Evolutionary conservation across 2,329 filamentous ascomycete genomes (phyloP).

Genomic region (Phialocephala subalpina): DNA sequence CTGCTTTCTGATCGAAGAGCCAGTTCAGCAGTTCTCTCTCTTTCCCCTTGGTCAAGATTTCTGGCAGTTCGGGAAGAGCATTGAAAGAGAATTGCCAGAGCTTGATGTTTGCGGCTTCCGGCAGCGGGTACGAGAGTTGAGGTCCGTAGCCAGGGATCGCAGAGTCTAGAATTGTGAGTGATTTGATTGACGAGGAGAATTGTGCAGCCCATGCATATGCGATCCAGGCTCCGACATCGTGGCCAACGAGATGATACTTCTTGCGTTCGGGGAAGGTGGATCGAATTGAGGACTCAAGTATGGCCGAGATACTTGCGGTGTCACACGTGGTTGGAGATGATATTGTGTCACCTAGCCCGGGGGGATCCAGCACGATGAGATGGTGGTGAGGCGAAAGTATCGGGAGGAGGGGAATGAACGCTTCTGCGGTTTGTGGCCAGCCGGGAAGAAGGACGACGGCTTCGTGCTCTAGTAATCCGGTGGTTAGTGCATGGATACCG

Average conservation of each 20-base stretch:
- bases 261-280: neutral
- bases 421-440: constrained; percentile 12
- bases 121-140: neutral
- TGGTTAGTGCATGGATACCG: constrained; percentile 3
- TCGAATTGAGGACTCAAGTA: neutral
- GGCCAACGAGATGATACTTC: constrained; percentile 11
- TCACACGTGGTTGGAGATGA: neutral
- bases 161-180: neutral
- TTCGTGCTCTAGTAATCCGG: neutral
- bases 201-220: constrained; percentile 14
- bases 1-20: constrained; percentile 10
- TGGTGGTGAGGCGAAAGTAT: neutral
- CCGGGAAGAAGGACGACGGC: constrained; percentile 7
- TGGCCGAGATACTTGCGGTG: neutral
- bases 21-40: constrained; percentile 11
- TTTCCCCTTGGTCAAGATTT: constrained; percentile 6
- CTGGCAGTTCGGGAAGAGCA: constrained; percentile 1
- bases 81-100: constrained; percentile 16
- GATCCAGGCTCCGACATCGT: constrained; percentile 13
- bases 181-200: neutral
- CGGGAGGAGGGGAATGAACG: neutral
- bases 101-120: neutral
- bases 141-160: neutral
- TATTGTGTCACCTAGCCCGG: constrained; percentile 1
- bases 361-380: neutral